Evolutionary conservation across 768 basidiomycete species (phyloP), one percentile per base, ranked within the genome.

Genomic region (Tubosaeta sp.): DNA sequence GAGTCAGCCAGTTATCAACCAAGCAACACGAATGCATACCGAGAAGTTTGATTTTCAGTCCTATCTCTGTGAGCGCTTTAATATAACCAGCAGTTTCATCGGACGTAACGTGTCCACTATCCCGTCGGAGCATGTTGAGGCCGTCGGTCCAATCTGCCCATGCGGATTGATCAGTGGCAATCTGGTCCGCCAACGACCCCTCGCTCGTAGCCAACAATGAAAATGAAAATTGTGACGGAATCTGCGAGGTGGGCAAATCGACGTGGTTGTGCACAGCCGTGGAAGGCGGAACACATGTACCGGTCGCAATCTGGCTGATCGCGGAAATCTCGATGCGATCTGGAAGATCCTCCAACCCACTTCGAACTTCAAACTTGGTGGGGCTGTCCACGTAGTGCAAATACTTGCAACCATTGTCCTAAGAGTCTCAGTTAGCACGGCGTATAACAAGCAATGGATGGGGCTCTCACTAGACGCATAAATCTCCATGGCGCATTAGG

Each of bases 141-240:
- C 92, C 93, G 66, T 95, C 93, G 3, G 91, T 91, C 93, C 93
- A 95, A 71, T 95, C 93, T 14, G 90, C 87, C 86, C 89, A 94
- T 16, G 86, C 75, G 16, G 84, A 82, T 48, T 81, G 78, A 66
- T 92, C 83, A 27, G 85, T 82, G 4, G 90, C 88, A 59, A 91
- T 84, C 52, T 85, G 80, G 65, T 91, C 88, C 5, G 86, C 89
- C 52, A 91, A 65, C 2, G 86, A 84, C 17, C 81, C 84, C 59
- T 87, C 86, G 59, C 78, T 82, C 7, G 81, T 75, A 52, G 80
- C 85, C 47, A 91, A 67, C 46, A 94, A 71, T 9, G 88, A 87
- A 68, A 93, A 93, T 4, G 88, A 88, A 22, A 89, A 74, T 0
- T 84, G 82, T 0, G 86, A 87, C 2, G 84, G 73, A 0, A 72